Base-by-base conservation (phyloP, 805 yeast genomes). In the Suhomyces sp. region DNA sequence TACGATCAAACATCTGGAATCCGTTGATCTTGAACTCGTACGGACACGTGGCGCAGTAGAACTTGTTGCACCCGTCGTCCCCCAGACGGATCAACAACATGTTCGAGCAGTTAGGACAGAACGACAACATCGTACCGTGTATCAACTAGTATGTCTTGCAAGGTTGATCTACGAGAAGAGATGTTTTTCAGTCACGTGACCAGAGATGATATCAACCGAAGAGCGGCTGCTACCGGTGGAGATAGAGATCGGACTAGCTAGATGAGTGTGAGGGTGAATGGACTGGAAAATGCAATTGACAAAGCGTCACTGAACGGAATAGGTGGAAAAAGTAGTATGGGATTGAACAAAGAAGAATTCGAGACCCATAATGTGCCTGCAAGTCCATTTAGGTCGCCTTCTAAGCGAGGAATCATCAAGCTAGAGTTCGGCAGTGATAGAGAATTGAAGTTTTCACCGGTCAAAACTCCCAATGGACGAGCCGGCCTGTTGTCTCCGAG, bases 31-130 rank as follows among this genome's bases (percentile, higher is more conserved):
- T 91, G 68, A 93, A 94, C 65, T 90, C 93, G 62, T 94, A 94
- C 0, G 99, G 97, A 67, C 99, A 94, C 1, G 98, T 90, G 8
- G 90, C 85, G 71, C 99, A 94, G 58, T 89, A 86, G 61, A 93
- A 84, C 48, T 89, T 78, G 63, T 87, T 86, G 52, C 79, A 74
- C 54, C 77, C 83, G 46, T 78, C 77, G 13, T 81, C 82, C 1
- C 85, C 81, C 12, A 63, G 70, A n/a, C 80, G 78, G 40, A 89
- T 77, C 69, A 88, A 77, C 22, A 94, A 79, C 96, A 94, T 88
- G 62, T 93, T 93, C 17, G 96, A 85, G 69, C 99, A 93, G 65
- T 87, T 82, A 5, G 98, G 99, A 65, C 99, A 93, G 68, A 93
- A 93, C 1, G 97, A 89, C 50, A 93, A 78, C 99, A 93, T 93